Base-by-base conservation (phyloP, 1,284 basidiomycete species). In the Ceratobasidium papillatum region DNA sequence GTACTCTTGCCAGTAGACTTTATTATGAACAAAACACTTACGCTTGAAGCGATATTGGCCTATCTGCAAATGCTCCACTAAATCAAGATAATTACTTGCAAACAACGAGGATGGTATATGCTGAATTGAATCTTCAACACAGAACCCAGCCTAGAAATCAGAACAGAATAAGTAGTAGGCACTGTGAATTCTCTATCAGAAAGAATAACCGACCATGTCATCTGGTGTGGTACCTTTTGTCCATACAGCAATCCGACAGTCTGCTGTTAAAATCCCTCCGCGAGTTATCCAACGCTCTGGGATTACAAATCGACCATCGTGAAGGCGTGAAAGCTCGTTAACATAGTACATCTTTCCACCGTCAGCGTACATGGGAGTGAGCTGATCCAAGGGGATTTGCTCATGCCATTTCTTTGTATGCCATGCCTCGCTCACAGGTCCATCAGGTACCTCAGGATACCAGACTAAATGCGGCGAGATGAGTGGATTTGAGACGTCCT, bases 391-490 rank as follows among this genome's bases (percentile, higher is more conserved):
- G 32, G 77, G 77, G 43, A 79, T 65, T 4, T 75, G 75, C 3
- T 75, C 49, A 12, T 61, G 63, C 77, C 76, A 78, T 54, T 79
- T 79, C n/a, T 73, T 30, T 25, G 76, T 76, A 45, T 80, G 80
- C 76, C 76, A 76, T 2, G 47, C 22, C 64, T 77, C 69, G 36
- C 59, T 36, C 62, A 87, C 86, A n/a, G n/a, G n/a, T 79, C 75
- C 84, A 32, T 12, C 14, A 56, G n/a, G 14, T 12, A n/a, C 25
- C 32, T n/a, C 22, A 69, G 47, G 27, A 47, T 41, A 32, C 19
- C 22, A 7, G 41, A 8, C 17, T 7, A 43, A 8, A 43, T 43
- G 41, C 41, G 41, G 41, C 8, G 41, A 7, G 17, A 43, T 17
- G 17, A 43, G 41, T 17, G 41, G 41, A 17, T 43, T 43, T 43